Percentiles rank a stretch among this genome's conserved stretches.
Conservation (phyloP, 2,329 filamentous ascomycete genomes). For the Penicillium vulpinum region DNA sequence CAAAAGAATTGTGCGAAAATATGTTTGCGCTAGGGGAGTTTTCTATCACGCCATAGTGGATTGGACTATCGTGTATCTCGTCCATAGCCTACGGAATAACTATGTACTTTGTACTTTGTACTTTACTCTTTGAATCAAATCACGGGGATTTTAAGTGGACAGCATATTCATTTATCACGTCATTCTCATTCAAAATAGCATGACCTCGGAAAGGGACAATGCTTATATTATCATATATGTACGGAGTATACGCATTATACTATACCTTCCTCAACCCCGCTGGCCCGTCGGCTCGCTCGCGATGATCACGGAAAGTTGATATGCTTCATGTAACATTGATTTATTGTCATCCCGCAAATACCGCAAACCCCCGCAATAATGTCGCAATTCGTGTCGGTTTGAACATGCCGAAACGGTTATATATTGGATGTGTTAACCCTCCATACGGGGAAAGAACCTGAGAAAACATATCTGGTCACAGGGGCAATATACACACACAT, state of each 20-base stretch:
- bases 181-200: not conserved
- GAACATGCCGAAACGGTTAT: constrained; percentile 9
- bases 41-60: not conserved
- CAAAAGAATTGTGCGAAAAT: too few species aligned
- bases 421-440: constrained; percentile 2
- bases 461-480: not conserved
- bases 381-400: constrained; percentile 14
- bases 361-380: constrained; percentile 19
- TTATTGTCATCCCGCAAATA: not conserved
- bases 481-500: not conserved
- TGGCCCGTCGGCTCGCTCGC: constrained; percentile 4
- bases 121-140: too few species aligned
- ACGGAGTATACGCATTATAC: too few species aligned
- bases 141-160: not conserved
- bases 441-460: not conserved
- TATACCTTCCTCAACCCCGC: not conserved
- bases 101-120: too few species aligned
- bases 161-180: constrained; percentile 8
- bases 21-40: too few species aligned
- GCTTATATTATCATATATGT: not conserved
- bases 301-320: not conserved
- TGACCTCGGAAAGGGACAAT: too few species aligned
- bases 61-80: not conserved
- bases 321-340: too few species aligned
- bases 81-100: too few species aligned